These are phyloP conservation scores for Quercus lobata DNA, from an alignment of 331 rosid species.

Conservation along the genomic window DNA sequence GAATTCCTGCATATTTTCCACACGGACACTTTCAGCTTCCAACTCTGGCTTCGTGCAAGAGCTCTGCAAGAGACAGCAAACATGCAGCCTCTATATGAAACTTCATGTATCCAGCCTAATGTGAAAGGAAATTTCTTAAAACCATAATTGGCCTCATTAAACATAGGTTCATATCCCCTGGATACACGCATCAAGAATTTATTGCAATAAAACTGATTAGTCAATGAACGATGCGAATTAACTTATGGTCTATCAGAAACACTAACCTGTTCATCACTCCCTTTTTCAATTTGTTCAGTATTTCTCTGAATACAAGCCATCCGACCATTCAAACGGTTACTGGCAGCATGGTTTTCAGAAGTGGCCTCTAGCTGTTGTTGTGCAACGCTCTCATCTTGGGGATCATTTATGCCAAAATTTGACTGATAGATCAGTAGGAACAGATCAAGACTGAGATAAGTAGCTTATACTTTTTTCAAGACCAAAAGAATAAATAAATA, in stretches of 20 bases:
- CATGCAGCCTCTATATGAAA: constrained; percentile 29
- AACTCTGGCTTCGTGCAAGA: constrained; percentile 87
- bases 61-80: constrained; percentile 71
- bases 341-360: constrained; percentile 71
- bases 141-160: constrained; percentile 2
- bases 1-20: constrained; percentile 43
- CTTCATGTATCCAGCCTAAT: constrained; percentile 28
- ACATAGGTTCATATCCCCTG: background rate
- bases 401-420: constrained; percentile 30
- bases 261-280: constrained; percentile 90
- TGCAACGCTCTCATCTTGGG: constrained; percentile 57
- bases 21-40: constrained; percentile 58
- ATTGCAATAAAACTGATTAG: background rate
- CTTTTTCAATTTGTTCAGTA: constrained; percentile 66
- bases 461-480: constrained; percentile 3
- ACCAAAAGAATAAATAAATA: background rate
- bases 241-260: constrained; percentile 7
- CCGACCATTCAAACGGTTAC: constrained; percentile 61
- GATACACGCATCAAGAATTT: background rate
- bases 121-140: constrained; percentile 24
- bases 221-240: background rate
- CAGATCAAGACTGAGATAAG: constrained; percentile 11
- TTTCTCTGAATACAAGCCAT: constrained; percentile 50
- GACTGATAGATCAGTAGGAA: constrained; percentile 42
- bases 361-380: constrained; percentile 66